A percentile compares a stretch with the other conserved stretches of the same genome.
These are phyloP conservation scores for Ceratopteris richardii DNA, from an alignment of 75 land plant genomes.

Conservation along the genomic window DNA sequence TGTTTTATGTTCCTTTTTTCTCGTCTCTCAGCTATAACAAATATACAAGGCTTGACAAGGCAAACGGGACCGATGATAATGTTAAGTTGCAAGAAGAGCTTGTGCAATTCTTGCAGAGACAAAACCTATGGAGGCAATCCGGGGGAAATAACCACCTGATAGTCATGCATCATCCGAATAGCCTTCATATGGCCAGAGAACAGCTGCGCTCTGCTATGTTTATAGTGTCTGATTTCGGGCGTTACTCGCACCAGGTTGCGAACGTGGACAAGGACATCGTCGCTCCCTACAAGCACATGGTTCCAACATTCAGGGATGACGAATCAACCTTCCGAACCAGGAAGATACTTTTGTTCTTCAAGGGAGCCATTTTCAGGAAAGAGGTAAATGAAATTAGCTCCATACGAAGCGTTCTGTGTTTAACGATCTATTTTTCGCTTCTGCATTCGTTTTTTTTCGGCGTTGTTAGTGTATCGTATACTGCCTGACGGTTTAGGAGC, in stretches of 20 bases:
- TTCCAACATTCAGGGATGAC: conserved; percentile 24
- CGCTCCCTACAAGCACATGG: conserved; percentile 85
- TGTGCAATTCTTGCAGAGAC: conserved; percentile 36
- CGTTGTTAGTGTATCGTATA: too few species aligned
- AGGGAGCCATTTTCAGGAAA: conserved; percentile 84
- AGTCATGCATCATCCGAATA: conserved; percentile 87
- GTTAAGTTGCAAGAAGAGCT: conserved; percentile 42
- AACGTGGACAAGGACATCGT: conserved; percentile 77
- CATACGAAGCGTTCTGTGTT: too few species aligned
- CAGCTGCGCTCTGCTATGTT: conserved; percentile 58
- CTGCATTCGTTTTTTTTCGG: background rate
- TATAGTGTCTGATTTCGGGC: conserved; percentile 79
- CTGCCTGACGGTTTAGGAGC: too few species aligned
- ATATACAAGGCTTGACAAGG: conserved; percentile 35
- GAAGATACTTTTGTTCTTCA: conserved; percentile 58
- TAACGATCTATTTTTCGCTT: too few species aligned
- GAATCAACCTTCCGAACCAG: conserved; percentile 42
- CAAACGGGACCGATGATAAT: conserved; percentile 25
- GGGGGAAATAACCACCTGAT: conserved; percentile 73
- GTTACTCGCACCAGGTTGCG: conserved; percentile 55
- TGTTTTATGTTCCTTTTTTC: conserved; percentile 83
- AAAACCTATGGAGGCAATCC: conserved; percentile 44
- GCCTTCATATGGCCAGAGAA: conserved; percentile 53
- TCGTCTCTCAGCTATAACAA: conserved; percentile 81
- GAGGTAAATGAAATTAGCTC: conserved; percentile 69